Conservation (phyloP, 768 basidiomycete genomes). For the Sarcomyxa edulis region DNA sequence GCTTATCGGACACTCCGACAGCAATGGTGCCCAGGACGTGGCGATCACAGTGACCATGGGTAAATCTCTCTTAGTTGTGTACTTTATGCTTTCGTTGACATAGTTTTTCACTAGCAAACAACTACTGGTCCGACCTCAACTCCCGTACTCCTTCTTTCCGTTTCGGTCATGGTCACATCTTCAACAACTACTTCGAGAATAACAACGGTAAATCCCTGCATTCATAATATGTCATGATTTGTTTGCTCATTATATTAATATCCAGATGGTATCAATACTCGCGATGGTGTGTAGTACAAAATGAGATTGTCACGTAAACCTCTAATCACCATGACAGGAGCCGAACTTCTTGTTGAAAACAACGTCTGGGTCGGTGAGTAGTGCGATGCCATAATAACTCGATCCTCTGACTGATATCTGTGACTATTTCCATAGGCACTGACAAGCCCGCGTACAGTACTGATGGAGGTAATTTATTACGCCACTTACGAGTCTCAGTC, state of each 20-base stretch:
- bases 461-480: no score
- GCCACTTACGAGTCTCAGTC: no score
- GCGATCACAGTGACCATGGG: constrained; percentile 19
- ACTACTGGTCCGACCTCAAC: no score
- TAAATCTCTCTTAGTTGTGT: constrained; percentile 1
- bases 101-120: background rate
- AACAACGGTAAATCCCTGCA: constrained; percentile 35
- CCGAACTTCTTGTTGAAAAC: constrained; percentile 42
- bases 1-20: constrained; percentile 39
- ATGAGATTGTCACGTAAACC: background rate
- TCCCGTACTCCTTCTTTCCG: constrained; percentile 42
- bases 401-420: background rate
- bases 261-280: constrained; percentile 39
- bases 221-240: no score
- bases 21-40: constrained; percentile 28
- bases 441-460: constrained; percentile 35
- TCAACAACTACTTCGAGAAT: constrained; percentile 38
- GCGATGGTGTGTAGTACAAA: constrained; percentile 22
- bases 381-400: background rate
- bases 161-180: constrained; percentile 41
- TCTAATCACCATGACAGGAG: constrained; percentile 25
- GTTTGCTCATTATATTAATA: no score
- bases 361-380: constrained; percentile 37
- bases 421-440: constrained; percentile 14
- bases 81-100: background rate